Base-by-base conservation (phyloP, 306 rosid genomes). In the Potentilla sterilis region DNA sequence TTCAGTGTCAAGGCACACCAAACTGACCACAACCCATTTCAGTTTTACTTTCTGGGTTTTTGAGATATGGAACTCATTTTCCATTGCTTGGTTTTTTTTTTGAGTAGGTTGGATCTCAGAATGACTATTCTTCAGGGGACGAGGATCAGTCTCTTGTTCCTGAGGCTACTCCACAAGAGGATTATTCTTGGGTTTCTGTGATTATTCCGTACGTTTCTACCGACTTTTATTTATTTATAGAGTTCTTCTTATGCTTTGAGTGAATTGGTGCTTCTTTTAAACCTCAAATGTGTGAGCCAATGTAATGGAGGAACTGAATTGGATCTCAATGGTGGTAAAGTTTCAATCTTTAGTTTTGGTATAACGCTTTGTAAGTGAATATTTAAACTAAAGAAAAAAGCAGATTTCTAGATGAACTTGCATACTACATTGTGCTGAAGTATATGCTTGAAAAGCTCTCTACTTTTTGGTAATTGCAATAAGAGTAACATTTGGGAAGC, bases 191-290 rank as follows among this genome's bases (percentile, higher is more conserved):
- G 98, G 35, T 74, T 74, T 92, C 96, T 75, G 93, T 87, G 8
- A 84, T 95, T 77, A 49, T 92, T 58, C 98, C 98, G 98, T 95
- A 85, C 41, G 97, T 86, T 78, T 83, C 68, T 77, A 13, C 21
- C 52, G n/a, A 70, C 21, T 65, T 28, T 48, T 24, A 21, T 79
- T 72, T 48, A 24, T 44, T 43, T 62, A 11, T 61, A 21, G 18
- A 24, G 10, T 21, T 13, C 24, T 48, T 7, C 38, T 22, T 6
- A 41, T 40, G 67, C 16, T 64, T 62, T 67, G 51, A 65, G 61
- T 51, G 18, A 62, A n/a, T 59, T 21, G 35, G 47, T 57, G 41
- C 15, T 73, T 41, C 3, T 21, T 21, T 7, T 62, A 13, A 40
- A 35, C 68, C 42, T 38, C 55, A 35, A 28, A 63, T 67, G 41